Evolutionary conservation across 768 basidiomycete genomes (phyloP).

Genomic region (Porpolomopsis calyptriformis): DNA sequence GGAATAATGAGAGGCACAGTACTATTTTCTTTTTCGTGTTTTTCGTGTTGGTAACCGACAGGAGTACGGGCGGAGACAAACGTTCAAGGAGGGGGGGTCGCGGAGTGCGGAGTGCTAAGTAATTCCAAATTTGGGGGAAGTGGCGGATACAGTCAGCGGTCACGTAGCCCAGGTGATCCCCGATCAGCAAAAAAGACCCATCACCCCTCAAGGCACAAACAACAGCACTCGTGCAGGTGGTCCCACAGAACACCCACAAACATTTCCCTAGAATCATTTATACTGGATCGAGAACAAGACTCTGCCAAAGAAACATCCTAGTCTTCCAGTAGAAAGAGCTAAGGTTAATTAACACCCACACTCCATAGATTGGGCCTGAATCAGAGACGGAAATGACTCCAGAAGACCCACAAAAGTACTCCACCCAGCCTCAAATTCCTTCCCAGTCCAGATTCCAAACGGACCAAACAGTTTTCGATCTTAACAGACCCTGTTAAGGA

Average conservation of each 20-base stretch:
- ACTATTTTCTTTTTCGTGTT: too few species aligned
- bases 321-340: slow-evolving; percentile 7
- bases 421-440: background rate
- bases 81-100: background rate
- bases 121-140: background rate
- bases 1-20: background rate
- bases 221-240: background rate
- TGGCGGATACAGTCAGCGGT: too few species aligned
- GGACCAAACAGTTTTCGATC: slow-evolving; percentile 20
- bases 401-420: slow-evolving; percentile 5
- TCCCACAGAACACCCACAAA: background rate
- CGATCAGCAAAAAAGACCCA: slow-evolving; percentile 42
- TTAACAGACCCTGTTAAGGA: slow-evolving; percentile 27
- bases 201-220: slow-evolving; percentile 26
- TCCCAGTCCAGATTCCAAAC: slow-evolving; percentile 10
- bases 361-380: slow-evolving; percentile 5
- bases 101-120: slow-evolving; percentile 1
- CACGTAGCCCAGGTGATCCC: slow-evolving; percentile 35
- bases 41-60: too few species aligned
- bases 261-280: slow-evolving; percentile 2
- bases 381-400: slow-evolving; percentile 9
- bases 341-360: slow-evolving; percentile 9
- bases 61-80: background rate
- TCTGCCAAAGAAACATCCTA: slow-evolving; percentile 4
- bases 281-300: slow-evolving; percentile 6